Conservation (phyloP, 2,329 filamentous ascomycete genomes). For the Polychaeton citri region DNA sequence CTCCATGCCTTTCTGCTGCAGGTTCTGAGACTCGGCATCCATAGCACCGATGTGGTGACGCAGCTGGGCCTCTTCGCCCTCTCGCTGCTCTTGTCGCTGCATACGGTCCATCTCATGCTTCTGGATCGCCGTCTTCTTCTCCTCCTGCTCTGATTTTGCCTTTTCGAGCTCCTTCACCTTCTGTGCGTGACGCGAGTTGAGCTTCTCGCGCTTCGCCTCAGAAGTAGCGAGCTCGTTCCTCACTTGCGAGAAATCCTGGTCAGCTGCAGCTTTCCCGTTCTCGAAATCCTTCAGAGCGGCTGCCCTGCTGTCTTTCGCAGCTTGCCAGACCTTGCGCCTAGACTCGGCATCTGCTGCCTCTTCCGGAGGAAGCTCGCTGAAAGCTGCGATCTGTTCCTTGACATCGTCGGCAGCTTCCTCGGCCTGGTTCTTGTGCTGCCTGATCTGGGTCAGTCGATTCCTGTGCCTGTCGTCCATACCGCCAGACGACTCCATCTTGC, state of each 20-base stretch:
- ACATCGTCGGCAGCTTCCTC: slow-evolving; percentile 48
- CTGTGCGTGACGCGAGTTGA: slow-evolving; percentile 56
- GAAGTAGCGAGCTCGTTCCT: slow-evolving; percentile 51
- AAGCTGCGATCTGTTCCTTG: slow-evolving; percentile 46
- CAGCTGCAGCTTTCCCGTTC: slow-evolving; percentile 46
- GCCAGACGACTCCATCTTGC: slow-evolving; percentile 52
- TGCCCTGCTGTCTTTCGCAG: slow-evolving; percentile 38
- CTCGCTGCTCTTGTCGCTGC: slow-evolving; percentile 15
- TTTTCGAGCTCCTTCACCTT: slow-evolving; percentile 59
- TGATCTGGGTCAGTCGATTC: slow-evolving; percentile 63
- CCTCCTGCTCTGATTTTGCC: slow-evolving; percentile 57
- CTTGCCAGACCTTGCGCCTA: slow-evolving; percentile 45
- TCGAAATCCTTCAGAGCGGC: slow-evolving; percentile 44
- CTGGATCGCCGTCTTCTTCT: slow-evolving; percentile 21
- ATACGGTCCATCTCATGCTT: slow-evolving; percentile 20
- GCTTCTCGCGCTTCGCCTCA: slow-evolving; percentile 58
- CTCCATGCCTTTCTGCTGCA: slow-evolving; percentile 26
- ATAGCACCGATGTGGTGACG: slow-evolving; percentile 25
- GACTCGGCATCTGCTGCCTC: slow-evolving; percentile 45
- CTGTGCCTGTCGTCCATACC: slow-evolving; percentile 63
- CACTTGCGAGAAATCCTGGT: slow-evolving; percentile 49
- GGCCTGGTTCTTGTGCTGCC: slow-evolving; percentile 57
- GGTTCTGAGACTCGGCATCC: slow-evolving; percentile 22
- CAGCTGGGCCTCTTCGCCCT: slow-evolving; percentile 26
- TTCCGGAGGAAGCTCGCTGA: slow-evolving; percentile 51